A percentile compares a stretch with the other conserved stretches of the same genome.
These are phyloP conservation scores for Talaromyces stipitatus DNA, from an alignment of 495 filamentous ascomycete genomes.

Conservation along the genomic window DNA sequence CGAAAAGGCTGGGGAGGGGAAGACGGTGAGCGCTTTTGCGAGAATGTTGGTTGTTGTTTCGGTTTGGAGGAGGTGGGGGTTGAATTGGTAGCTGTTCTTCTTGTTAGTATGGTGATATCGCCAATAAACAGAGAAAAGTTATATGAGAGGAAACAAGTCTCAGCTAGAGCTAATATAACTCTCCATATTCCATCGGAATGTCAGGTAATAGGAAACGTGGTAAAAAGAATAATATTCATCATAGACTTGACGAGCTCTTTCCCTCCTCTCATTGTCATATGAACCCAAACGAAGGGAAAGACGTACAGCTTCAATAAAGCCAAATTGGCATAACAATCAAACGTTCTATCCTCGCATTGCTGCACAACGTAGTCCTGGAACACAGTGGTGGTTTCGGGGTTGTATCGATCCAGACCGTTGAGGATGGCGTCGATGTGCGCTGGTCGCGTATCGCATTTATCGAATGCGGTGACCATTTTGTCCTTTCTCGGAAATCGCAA, in stretches of 20 bases:
- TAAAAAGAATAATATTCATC: conserved; percentile 57
- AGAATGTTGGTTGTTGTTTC: conserved; percentile 98
- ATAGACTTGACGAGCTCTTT: conserved; percentile 19
- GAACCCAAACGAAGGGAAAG: conserved; percentile 5
- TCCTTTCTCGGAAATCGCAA: not conserved
- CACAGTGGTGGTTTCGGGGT: conserved; percentile 87
- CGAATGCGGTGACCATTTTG: conserved; percentile 44
- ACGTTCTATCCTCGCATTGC: conserved; percentile 91
- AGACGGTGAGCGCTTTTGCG: conserved; percentile 93
- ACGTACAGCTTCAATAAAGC: conserved; percentile 97
- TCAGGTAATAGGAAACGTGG: conserved; percentile 99
- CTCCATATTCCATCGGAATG: conserved; percentile 9
- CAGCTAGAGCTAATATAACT: conserved; percentile 57
- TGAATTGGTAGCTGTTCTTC: conserved; percentile 90
- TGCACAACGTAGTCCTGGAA: conserved; percentile 93
- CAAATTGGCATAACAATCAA: conserved; percentile 93
- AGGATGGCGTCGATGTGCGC: conserved; percentile 87
- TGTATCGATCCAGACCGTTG: conserved; percentile 92
- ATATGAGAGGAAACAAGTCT: conserved; percentile 19
- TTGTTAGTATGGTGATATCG: not conserved
- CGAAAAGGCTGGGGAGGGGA: conserved; percentile 92
- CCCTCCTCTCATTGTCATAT: conserved; percentile 1
- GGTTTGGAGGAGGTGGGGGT: conserved; percentile 93
- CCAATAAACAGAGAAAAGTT: not conserved
- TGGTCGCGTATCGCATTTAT: conserved; percentile 60